Evolutionary conservation across 805 yeast species (phyloP).

Genomic region (Metschnikowia reukaufii): DNA sequence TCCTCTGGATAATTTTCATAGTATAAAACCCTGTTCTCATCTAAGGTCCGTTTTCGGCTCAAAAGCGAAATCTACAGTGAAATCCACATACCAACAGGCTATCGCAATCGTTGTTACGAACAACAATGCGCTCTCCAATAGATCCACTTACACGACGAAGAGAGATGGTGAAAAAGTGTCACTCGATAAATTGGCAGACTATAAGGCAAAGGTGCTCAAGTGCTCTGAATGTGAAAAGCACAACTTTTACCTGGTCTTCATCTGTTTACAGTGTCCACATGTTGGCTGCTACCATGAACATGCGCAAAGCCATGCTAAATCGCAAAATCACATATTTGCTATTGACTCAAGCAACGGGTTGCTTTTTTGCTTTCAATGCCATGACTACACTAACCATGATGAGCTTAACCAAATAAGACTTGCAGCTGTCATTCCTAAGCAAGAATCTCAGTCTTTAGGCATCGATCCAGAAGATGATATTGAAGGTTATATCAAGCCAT

Average conservation of each 20-base stretch:
- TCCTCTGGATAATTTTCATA: conserved; percentile 26
- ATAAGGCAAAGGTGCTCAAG: conserved; percentile 45
- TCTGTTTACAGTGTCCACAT: conserved; percentile 74
- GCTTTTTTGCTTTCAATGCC: conserved; percentile 77
- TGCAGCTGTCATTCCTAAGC: conserved; percentile 11
- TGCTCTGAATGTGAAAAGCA: conserved; percentile 51
- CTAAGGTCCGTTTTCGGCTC: conserved; percentile 47
- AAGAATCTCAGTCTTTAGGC: neutral
- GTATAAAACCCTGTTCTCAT: conserved; percentile 50
- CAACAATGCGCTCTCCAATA: conserved; percentile 20
- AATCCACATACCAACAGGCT: conserved; percentile 52
- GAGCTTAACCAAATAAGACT: conserved; percentile 53
- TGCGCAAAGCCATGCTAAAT: conserved; percentile 33
- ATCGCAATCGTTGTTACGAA: conserved; percentile 45
- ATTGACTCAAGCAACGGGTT: conserved; percentile 69
- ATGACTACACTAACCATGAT: conserved; percentile 65
- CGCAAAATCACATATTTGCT: conserved; percentile 38
- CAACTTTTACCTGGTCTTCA: conserved; percentile 49
- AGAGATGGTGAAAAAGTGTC: conserved; percentile 43
- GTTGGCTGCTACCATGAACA: conserved; percentile 61
- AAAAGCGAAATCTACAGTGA: conserved; percentile 48
- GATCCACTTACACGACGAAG: conserved; percentile 27
- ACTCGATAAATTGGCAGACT: conserved; percentile 35
- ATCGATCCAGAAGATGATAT: conserved; percentile 1
- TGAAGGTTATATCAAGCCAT: conserved; percentile 37